Base-by-base conservation (phyloP, 1,284 basidiomycete genomes). In the Trichosporon faecale region DNA sequence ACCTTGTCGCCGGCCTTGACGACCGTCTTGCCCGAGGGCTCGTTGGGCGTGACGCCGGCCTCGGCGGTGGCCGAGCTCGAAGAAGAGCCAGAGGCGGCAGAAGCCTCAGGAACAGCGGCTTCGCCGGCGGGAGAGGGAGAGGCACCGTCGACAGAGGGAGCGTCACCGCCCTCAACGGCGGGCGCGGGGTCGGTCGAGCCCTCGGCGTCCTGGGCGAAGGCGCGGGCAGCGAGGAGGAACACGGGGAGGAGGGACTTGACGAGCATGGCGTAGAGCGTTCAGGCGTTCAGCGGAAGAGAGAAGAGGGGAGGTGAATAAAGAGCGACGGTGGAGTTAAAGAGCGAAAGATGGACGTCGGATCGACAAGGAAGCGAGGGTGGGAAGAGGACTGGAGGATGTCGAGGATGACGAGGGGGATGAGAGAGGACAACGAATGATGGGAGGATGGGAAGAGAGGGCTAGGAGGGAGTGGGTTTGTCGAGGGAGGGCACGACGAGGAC, bases 1-100 rank as follows among this genome's bases (percentile, higher is more conserved):
- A 84, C 73, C 18, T 73, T 65, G 6, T 69, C 61, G 23, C 83
- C 83, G 35, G 79, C 76, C 46, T 77, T 77, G 72, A 79, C 79
- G 66, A 79, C 76, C 25, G 82, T 83, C 27, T 71, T 66, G 5
- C 68, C 68, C 61, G 78, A 79, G 5, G 83, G 83, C 49, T 80
- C 82, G 23, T 80, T 79, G 31, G 82, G 87, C 81, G 78, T 83
- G 79, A 76, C 70, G 37, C 73, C 73, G 35, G 76, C 75, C 8
- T 61, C 57, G 57, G 14, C 23, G 8, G 49, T 9, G 49, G 21
- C 57, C 29, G 35, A 12, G 9, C 11, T 12, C 11, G 35, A 29
- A 6, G 27, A 29, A 67, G 57, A n/a, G 57, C 21, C 49, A 4
- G n/a, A 21, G 21, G 49, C n/a, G 16, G 57, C 57, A 29, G 27